Evolutionary conservation across 305 asterid species (phyloP).

Genomic region (Fraxinus angustifolia): DNA sequence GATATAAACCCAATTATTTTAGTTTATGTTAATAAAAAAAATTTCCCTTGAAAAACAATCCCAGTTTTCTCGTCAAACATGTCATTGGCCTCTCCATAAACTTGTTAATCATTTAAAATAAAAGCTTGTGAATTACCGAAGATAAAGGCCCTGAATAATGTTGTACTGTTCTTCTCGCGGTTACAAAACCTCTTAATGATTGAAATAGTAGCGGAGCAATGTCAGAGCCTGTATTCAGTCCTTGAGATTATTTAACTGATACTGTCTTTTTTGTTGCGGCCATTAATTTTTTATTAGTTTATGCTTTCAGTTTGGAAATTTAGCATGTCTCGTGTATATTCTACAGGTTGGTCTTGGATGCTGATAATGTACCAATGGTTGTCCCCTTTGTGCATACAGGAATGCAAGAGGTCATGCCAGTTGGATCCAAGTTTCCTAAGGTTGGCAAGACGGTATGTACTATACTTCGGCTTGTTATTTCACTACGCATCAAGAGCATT

Average conservation of each 20-base stretch:
- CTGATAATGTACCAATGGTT: slow-evolving; percentile 71
- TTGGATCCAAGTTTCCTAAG: slow-evolving; percentile 86
- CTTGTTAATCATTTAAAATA: neutral
- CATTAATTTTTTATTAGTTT: neutral
- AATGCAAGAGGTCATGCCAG: slow-evolving; percentile 92
- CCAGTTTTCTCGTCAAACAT: neutral
- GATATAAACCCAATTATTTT: neutral
- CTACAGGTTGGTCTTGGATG: slow-evolving; percentile 77
- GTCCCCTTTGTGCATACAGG: slow-evolving; percentile 93
- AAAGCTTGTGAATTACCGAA: neutral
- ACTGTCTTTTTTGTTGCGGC: neutral
- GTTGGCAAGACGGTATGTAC: slow-evolving; percentile 74
- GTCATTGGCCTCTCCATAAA: neutral
- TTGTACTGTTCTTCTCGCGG: neutral
- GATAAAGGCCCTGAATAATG: neutral
- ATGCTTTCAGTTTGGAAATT: neutral
- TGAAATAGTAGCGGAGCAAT: neutral
- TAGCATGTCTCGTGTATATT: slow-evolving; percentile 11
- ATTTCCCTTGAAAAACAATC: neutral
- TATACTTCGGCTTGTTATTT: neutral
- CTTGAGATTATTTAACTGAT: neutral
- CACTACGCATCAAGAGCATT: neutral
- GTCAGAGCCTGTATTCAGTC: neutral
- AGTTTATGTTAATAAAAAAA: neutral
- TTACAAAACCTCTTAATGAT: neutral